These are phyloP conservation scores for Misopates orontium DNA, from an alignment of 257 asterid species.

Conservation along the genomic window DNA sequence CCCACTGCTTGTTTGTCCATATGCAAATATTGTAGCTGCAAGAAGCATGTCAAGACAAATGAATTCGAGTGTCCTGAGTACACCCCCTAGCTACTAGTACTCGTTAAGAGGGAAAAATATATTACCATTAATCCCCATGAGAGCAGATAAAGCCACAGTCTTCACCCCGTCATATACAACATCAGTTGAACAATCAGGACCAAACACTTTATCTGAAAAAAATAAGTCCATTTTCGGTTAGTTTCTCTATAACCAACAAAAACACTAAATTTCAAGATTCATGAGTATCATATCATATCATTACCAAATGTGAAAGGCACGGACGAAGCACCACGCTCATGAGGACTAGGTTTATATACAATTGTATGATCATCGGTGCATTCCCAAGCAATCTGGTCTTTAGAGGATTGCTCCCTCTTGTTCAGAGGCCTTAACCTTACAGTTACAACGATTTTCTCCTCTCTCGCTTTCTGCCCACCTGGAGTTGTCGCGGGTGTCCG, in stretches of 20 bases:
- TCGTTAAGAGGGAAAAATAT: conserved; percentile 14
- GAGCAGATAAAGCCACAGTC: conserved; percentile 89
- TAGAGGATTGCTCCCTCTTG: conserved; percentile 74
- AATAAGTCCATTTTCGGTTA: not conserved
- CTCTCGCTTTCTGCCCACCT: conserved; percentile 59
- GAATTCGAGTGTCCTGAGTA: conserved; percentile 16
- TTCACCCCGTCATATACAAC: conserved; percentile 85
- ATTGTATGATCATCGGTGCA: conserved; percentile 79
- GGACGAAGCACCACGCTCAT: conserved; percentile 59
- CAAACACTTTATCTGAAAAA: conserved; percentile 80
- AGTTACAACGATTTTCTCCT: conserved; percentile 91
- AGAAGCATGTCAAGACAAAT: conserved; percentile 23
- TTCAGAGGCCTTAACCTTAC: conserved; percentile 86
- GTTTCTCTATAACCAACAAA: conserved; percentile 1
- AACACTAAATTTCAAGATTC: not conserved
- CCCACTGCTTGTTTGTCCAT: conserved; percentile 98
- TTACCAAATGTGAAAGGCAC: conserved; percentile 78
- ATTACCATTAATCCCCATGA: conserved; percentile 92
- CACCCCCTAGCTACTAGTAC: not conserved
- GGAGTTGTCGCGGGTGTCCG: conserved; percentile 74
- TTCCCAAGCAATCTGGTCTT: conserved; percentile 90
- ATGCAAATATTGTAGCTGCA: conserved; percentile 95
- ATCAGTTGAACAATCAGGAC: conserved; percentile 72
- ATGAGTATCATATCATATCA: not conserved
- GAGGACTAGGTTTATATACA: conserved; percentile 53